A percentile compares a stretch with the other conserved stretches of the same genome.
Conservation (phyloP, 495 filamentous ascomycete species). For the Apodospora peruviana region DNA sequence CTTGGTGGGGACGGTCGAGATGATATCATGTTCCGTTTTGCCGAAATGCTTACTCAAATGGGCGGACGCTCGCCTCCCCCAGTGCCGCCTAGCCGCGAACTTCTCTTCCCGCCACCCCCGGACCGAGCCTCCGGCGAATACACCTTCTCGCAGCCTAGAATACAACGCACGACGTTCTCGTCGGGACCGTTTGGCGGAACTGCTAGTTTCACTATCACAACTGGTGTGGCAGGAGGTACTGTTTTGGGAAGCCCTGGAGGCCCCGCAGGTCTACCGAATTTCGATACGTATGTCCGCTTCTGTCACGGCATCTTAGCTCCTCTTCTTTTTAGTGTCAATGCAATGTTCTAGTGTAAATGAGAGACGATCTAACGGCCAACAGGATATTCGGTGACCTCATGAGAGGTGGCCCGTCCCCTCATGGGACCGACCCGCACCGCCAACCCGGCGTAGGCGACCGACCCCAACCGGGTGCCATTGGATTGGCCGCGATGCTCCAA, state of each 20-base stretch:
- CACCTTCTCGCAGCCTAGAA: not conserved
- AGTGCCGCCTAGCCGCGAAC: not conserved
- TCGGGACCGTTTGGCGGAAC: conserved; percentile 10
- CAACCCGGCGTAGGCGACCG: not conserved
- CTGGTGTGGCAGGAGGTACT: not conserved
- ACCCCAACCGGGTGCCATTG: not conserved
- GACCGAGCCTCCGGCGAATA: not conserved
- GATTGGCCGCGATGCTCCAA: conserved; percentile 27
- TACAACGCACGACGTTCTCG: conserved; percentile 18
- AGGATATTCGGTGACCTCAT: not conserved
- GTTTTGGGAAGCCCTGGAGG: no score
- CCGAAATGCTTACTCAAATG: conserved; percentile 30
- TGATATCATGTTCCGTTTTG: conserved; percentile 36
- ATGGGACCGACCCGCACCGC: not conserved
- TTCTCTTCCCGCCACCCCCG: not conserved
- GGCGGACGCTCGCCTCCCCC: not conserved
- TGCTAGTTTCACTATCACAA: conserved; percentile 29
- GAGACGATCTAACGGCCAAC: not conserved
- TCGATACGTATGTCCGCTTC: conserved; percentile 12
- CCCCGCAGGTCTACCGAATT: conserved; percentile 4
- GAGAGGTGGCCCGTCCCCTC: not conserved
- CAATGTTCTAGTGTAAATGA: no score
- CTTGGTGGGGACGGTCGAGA: no score
- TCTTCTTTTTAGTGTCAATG: no score
- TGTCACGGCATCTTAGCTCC: not conserved